These are phyloP conservation scores for Phaeosphaeria sp. DNA, from an alignment of 2,329 filamentous ascomycete species.

Conservation along the genomic window DNA sequence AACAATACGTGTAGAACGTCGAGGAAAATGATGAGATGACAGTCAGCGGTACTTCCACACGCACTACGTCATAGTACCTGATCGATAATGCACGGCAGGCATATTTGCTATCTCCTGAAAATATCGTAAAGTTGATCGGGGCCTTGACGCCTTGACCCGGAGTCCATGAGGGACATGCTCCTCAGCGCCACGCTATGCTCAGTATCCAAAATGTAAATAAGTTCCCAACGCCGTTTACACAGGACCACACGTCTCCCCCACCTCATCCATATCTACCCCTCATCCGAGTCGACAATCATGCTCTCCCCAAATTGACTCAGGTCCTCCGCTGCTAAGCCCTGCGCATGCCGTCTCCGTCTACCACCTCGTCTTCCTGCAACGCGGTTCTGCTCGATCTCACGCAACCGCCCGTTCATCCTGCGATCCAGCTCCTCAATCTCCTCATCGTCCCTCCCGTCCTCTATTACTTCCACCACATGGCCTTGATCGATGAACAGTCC, in stretches of 20 bases:
- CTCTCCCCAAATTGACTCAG: slow-evolving; percentile 52
- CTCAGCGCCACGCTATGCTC: neutral
- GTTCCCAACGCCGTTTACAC: neutral
- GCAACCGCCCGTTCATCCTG: slow-evolving; percentile 59
- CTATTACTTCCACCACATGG: slow-evolving; percentile 1
- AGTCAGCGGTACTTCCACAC: neutral
- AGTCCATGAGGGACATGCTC: neutral
- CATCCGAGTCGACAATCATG: slow-evolving; percentile 65
- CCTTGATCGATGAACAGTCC: slow-evolving; percentile 3
- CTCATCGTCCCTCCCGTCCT: slow-evolving; percentile 25
- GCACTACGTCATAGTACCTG: neutral
- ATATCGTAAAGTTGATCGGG: neutral
- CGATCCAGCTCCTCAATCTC: slow-evolving; percentile 62
- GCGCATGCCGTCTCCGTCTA: slow-evolving; percentile 53
- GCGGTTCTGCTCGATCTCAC: slow-evolving; percentile 51
- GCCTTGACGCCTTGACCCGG: neutral
- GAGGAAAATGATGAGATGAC: neutral
- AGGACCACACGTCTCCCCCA: neutral
- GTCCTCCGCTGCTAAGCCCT: slow-evolving; percentile 52
- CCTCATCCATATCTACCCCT: slow-evolving; percentile 10
- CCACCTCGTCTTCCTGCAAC: slow-evolving; percentile 63
- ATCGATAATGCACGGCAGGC: neutral
- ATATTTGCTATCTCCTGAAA: neutral
- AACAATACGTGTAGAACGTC: neutral
- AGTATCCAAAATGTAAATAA: neutral